Percentiles rank a stretch among this genome's conserved stretches.
phyloP scores from a whole-genome alignment of 1,139 yeast species.

The Taiozyma sp. region DNA sequence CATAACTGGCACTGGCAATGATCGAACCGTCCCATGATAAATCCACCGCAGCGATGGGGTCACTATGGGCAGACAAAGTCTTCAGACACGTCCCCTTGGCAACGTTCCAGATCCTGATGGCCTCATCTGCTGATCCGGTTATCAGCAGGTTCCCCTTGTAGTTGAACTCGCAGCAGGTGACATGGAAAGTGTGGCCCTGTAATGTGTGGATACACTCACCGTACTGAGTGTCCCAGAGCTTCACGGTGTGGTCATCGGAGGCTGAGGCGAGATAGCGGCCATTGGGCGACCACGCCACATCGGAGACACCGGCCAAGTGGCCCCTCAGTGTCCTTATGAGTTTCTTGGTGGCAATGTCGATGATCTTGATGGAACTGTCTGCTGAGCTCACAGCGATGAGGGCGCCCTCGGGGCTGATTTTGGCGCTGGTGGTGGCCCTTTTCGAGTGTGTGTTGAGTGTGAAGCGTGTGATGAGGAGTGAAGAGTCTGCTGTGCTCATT shows the following conservation, averaged over 20 bases:
- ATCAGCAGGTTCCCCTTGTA: conserved; percentile 73
- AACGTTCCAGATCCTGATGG: conserved; percentile 87
- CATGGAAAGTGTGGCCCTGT: conserved; percentile 83
- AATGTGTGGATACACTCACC: conserved; percentile 55
- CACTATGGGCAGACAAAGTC: conserved; percentile 90
- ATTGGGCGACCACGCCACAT: conserved; percentile 73
- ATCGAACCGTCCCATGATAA: conserved; percentile 78
- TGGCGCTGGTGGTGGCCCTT: conserved; percentile 39
- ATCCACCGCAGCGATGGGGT: conserved; percentile 76
- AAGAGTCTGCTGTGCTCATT: neutral
- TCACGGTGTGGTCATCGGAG: conserved; percentile 79
- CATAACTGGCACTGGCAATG: conserved; percentile 83
- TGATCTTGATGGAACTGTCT: conserved; percentile 40
- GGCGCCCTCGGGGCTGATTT: conserved; percentile 63
- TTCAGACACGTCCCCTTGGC: conserved; percentile 65
- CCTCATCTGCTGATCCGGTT: conserved; percentile 88
- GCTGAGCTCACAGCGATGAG: conserved; percentile 55
- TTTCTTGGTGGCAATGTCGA: conserved; percentile 31
- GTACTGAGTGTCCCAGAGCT: conserved; percentile 61
- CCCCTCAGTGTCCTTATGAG: conserved; percentile 42
- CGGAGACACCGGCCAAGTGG: conserved; percentile 68
- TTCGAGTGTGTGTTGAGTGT: conserved; percentile 10
- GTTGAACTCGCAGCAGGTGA: conserved; percentile 68
- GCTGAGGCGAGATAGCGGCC: conserved; percentile 74
- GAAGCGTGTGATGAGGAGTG: conserved; percentile 9